phyloP scores from a whole-genome alignment of 106 monocot genomes.

The Dioscorea alata region DNA sequence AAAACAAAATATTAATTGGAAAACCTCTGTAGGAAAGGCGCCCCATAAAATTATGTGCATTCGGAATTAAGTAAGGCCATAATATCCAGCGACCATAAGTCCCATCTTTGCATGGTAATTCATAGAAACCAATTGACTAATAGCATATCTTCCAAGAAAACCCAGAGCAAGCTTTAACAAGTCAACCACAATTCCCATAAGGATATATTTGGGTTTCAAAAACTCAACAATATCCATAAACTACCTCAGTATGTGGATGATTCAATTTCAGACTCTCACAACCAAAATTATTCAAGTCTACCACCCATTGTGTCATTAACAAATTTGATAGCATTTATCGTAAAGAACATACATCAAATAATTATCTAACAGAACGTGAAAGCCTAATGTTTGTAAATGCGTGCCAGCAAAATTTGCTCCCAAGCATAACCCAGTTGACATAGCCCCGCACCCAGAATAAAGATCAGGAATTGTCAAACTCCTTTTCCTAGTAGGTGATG shows the following conservation, averaged over 20 bases:
- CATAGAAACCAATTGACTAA: slow-evolving; percentile 47
- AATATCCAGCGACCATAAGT: slow-evolving; percentile 67
- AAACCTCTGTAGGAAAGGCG: no score
- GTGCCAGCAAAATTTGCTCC: slow-evolving; percentile 45
- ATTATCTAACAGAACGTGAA: neutral
- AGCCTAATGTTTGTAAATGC: slow-evolving; percentile 43
- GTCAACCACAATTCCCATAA: slow-evolving; percentile 98
- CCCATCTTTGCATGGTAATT: slow-evolving; percentile 67
- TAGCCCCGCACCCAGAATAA: slow-evolving; percentile 72
- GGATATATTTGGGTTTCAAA: no score
- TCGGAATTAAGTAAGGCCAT: slow-evolving; percentile 61
- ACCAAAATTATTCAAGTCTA: slow-evolving; percentile 30
- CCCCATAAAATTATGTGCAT: no score
- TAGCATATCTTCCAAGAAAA: slow-evolving; percentile 70
- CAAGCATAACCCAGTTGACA: slow-evolving; percentile 70
- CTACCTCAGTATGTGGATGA: no score
- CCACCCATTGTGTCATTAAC: slow-evolving; percentile 29
- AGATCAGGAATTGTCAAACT: slow-evolving; percentile 23
- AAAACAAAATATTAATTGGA: no score
- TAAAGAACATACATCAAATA: no score
- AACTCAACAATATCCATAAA: no score
- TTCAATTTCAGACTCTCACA: slow-evolving; percentile 38
- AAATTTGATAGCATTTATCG: neutral
- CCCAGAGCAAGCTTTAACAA: slow-evolving; percentile 77
- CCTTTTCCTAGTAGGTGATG: neutral